phyloP scores from a whole-genome alignment of 805 yeast species.

The Lipomyces yamanashiensis region DNA sequence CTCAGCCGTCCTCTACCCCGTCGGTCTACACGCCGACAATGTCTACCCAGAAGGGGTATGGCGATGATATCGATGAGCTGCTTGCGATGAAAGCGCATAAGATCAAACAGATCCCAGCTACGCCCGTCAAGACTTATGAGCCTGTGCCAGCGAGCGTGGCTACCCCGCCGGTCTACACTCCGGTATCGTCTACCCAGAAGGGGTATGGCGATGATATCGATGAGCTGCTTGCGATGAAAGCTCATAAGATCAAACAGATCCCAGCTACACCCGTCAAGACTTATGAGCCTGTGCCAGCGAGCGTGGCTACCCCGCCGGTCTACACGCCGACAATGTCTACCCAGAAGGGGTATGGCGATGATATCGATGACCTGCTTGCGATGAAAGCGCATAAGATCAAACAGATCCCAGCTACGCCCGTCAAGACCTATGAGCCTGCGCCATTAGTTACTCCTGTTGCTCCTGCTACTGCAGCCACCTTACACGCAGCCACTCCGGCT shows the following conservation, averaged over 20 bases:
- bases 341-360: not conserved
- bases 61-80: not conserved
- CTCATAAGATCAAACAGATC: no score
- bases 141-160: not conserved
- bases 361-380: not conserved
- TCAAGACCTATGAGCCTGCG: not conserved
- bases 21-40: not conserved
- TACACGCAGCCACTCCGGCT: not conserved
- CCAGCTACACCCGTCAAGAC: no score
- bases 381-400: not conserved
- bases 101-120: not conserved
- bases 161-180: no score
- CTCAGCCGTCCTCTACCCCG: not conserved
- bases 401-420: not conserved
- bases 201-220: no score
- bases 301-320: not conserved
- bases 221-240: no score
- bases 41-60: not conserved
- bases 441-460: not conserved
- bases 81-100: not conserved
- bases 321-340: not conserved
- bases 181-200: no score
- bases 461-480: not conserved
- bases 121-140: not conserved
- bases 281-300: no score